Evolutionary conservation across 73 alveolate species (phyloP).

Genomic region (Tetrahymena elliotti): DNA sequence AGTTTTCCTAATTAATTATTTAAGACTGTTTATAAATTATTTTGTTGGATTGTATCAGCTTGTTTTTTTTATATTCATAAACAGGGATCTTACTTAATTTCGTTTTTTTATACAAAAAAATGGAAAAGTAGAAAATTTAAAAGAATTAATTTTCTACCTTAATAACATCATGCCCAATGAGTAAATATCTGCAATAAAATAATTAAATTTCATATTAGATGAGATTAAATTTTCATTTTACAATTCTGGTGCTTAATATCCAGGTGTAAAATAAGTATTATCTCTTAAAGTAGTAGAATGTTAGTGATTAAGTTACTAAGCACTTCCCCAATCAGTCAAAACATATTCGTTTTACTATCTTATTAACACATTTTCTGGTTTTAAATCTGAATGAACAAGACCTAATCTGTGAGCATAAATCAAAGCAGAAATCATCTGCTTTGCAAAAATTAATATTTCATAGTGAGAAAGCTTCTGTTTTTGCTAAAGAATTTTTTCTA

Average conservation of each 20-base stretch:
- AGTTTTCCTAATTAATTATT: no score
- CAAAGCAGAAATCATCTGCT: neutral
- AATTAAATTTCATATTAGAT: neutral
- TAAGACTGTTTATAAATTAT: neutral
- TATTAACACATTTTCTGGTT: neutral
- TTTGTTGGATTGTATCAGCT: no score
- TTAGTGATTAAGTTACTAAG: neutral
- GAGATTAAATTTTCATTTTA: neutral
- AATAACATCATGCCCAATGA: neutral
- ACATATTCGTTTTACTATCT: neutral
- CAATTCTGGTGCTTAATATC: neutral
- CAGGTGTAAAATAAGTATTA: neutral
- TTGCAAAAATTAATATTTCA: neutral
- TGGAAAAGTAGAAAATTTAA: neutral
- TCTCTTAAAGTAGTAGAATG: neutral
- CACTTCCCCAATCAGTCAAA: neutral
- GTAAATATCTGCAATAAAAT: neutral
- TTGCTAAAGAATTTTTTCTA: neutral
- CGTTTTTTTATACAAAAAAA: neutral
- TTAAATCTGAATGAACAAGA: neutral
- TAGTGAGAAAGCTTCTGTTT: neutral
- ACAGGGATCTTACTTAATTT: no score
- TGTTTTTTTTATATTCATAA: no score
- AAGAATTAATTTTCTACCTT: no score
- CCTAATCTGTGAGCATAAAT: neutral